phyloP scores from a whole-genome alignment of 345 rosid species.

The Eucalyptus regnans region DNA sequence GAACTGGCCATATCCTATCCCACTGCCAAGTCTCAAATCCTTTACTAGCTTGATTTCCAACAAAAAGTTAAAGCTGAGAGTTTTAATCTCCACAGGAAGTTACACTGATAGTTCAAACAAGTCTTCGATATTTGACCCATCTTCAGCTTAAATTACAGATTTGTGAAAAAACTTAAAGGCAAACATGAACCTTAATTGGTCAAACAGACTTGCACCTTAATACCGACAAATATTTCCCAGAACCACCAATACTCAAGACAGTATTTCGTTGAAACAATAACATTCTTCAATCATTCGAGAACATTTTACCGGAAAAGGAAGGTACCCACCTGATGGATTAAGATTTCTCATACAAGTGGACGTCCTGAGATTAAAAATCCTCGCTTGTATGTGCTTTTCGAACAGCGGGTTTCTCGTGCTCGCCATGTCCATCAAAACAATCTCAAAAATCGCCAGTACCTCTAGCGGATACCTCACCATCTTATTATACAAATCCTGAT shows the following conservation, averaged over 20 bases:
- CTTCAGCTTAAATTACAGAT: background rate
- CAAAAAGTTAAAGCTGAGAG: background rate
- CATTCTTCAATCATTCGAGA: background rate
- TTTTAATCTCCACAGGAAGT: background rate
- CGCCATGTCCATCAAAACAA: constrained; percentile 90
- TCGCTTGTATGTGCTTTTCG: constrained; percentile 85
- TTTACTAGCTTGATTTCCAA: background rate
- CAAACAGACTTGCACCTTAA: background rate
- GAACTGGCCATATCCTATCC: background rate
- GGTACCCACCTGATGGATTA: constrained; percentile 75
- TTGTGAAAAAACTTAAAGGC: background rate
- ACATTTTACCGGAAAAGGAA: background rate
- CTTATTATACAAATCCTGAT: constrained; percentile 69
- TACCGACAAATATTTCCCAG: background rate
- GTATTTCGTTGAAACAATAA: background rate
- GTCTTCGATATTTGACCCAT: background rate
- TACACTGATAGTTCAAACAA: background rate
- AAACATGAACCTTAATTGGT: background rate
- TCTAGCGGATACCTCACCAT: constrained; percentile 92
- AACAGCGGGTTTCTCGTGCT: constrained; percentile 59
- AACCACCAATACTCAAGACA: background rate
- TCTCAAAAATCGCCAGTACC: constrained; percentile 89
- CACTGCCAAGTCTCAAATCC: background rate
- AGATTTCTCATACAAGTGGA: constrained; percentile 87
- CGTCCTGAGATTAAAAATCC: constrained; percentile 62